phyloP scores from a whole-genome alignment of 768 basidiomycete species.

The Lactarius vividus region DNA sequence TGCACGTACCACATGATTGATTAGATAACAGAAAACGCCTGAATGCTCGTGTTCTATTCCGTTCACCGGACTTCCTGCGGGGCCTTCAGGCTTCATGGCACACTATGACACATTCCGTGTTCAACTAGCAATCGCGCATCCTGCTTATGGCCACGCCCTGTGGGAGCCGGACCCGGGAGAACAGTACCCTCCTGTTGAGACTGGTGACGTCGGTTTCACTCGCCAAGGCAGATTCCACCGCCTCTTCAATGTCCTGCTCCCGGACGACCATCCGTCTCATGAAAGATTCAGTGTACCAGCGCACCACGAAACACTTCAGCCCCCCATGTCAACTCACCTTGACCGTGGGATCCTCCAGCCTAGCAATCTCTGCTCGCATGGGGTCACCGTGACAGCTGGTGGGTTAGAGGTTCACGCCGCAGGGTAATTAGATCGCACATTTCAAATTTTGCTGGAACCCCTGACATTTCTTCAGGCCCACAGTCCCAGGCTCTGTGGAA shows the following conservation, averaged over 20 bases:
- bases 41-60: no score
- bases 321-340: background rate
- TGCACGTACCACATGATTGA: no score
- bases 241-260: background rate
- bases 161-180: background rate
- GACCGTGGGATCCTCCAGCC: background rate
- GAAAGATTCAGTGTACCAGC: background rate
- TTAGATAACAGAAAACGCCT: no score
- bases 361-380: background rate
- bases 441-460: background rate
- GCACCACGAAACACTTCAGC: background rate
- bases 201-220: background rate
- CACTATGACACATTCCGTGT: background rate
- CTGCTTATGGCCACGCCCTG: background rate
- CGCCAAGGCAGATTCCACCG: background rate
- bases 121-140: background rate
- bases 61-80: no score
- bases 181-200: background rate
- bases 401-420: no score
- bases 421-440: background rate
- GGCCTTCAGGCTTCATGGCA: no score
- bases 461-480: background rate
- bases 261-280: background rate
- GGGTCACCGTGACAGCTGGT: background rate
- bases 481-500: no score